These are phyloP conservation scores for Paracoccidioides brasiliensis DNA, from an alignment of 2,329 filamentous ascomycete species.

Conservation along the genomic window DNA sequence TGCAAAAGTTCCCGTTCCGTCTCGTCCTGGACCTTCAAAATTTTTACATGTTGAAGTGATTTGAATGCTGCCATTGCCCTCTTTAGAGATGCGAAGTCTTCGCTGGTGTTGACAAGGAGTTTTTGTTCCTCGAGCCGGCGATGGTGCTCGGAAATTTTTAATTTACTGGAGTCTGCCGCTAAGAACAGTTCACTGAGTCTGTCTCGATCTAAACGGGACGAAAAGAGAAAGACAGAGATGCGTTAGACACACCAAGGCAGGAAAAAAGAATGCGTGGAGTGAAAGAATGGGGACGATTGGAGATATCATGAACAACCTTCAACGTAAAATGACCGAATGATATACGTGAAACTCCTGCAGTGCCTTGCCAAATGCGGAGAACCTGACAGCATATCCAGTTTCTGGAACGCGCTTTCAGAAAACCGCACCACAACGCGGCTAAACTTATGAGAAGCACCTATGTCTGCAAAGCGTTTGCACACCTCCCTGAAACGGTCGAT, in stretches of 20 bases:
- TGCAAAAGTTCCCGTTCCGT: constrained; percentile 43
- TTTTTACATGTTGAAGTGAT: constrained; percentile 50
- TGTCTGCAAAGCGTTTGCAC: constrained; percentile 35
- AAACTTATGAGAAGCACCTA: constrained; percentile 38
- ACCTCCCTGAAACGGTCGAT: constrained; percentile 29
- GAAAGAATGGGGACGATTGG: constrained; percentile 2
- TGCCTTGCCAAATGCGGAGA: constrained; percentile 36
- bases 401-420: constrained; percentile 33
- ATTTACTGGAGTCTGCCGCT: constrained; percentile 11
- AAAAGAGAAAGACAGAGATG: constrained; percentile 1
- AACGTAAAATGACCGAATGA: constrained; percentile 42
- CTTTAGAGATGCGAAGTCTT: constrained; percentile 41
- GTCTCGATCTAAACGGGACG: constrained; percentile 8
- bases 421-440: constrained; percentile 40
- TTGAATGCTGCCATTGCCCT: constrained; percentile 46
- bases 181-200: constrained; percentile 10
- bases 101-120: constrained; percentile 36
- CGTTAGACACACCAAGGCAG: constrained; percentile 1
- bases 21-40: constrained; percentile 48
- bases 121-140: constrained; percentile 25
- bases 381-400: constrained; percentile 36
- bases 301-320: constrained; percentile 26
- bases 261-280: not conserved
- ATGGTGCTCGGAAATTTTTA: constrained; percentile 15
- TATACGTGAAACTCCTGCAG: constrained; percentile 42